phyloP scores from a whole-genome alignment of 345 rosid species.

The Isatis tinctoria region DNA sequence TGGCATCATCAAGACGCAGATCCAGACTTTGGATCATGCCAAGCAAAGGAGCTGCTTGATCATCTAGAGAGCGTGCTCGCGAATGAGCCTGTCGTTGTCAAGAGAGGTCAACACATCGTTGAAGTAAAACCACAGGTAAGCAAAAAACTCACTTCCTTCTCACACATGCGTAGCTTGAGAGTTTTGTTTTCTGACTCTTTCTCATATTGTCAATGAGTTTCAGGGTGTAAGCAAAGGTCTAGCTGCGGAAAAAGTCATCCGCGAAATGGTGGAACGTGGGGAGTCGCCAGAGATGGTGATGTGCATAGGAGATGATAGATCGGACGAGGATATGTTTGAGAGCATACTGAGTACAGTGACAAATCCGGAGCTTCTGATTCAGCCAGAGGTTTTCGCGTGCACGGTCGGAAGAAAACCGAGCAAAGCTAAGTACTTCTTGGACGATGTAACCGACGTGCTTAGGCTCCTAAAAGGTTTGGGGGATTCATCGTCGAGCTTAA shows the following conservation, averaged over 20 bases:
- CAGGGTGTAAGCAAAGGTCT: slow-evolving; percentile 80
- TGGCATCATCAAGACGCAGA: slow-evolving; percentile 66
- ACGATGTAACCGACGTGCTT: slow-evolving; percentile 55
- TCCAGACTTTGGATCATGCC: slow-evolving; percentile 53
- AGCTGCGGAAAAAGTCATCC: slow-evolving; percentile 61
- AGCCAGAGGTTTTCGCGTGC: slow-evolving; percentile 76
- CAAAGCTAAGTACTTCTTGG: slow-evolving; percentile 76
- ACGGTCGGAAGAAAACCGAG: slow-evolving; percentile 81
- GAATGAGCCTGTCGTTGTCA: slow-evolving; percentile 55
- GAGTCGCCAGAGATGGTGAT: slow-evolving; percentile 69
- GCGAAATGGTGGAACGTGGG: slow-evolving; percentile 40
- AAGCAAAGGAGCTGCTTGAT: slow-evolving; percentile 56
- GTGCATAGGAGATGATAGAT: slow-evolving; percentile 84
- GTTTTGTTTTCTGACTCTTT: neutral
- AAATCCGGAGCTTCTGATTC: slow-evolving; percentile 39
- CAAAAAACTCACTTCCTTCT: neutral
- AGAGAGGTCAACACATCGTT: slow-evolving; percentile 51
- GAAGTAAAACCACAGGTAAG: slow-evolving; percentile 59
- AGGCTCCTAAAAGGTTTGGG: slow-evolving; percentile 69
- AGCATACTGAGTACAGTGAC: slow-evolving; percentile 51
- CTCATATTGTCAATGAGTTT: neutral
- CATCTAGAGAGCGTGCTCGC: slow-evolving; percentile 56
- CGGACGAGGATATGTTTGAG: slow-evolving; percentile 89
- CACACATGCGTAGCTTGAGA: neutral
- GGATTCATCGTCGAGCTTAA: slow-evolving; percentile 42